Base-by-base conservation (phyloP, 805 yeast species). In the Candida namnaoensis region DNA sequence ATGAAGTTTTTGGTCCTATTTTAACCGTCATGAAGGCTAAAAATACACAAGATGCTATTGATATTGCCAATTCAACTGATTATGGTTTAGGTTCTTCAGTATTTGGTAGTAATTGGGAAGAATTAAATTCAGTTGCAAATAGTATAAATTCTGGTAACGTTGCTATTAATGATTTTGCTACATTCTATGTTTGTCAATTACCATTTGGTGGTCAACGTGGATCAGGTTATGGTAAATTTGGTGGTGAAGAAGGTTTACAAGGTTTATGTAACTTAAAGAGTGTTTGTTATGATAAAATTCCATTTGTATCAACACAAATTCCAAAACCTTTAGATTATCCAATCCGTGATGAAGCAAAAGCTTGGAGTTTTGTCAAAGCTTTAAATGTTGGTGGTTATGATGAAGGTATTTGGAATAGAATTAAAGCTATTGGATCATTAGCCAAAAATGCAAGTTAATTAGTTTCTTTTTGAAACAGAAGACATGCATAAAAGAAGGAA, bases 111-210 rank as follows among this genome's bases (percentile, higher is more conserved):
- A 69, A 74, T 51, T 74, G 75, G 57, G 52, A 59, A 7, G 74
- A 72, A 40, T 74, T 88, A 44, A 76, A 79, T 53, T 63, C 66
- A 38, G 77, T 88, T 28, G 85, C 90, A 11, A 69, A 78, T 50
- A 59, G 64, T 8, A 62, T 93, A 50, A 72, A 78, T 33, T 74
- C 90, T 36, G 99, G 99, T 24, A 93, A 90, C 56, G 95, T 93
- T 38, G 96, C 99, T 8, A 86, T 93, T 47, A 93, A 93, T 61
- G 99, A 93, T 66, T 93, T 93, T 69, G 99, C 98, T 7, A 91
- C 98, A 0, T 93, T 80, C 57, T 88, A 90, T 56, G 87, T 93
- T 32, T 90, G 96, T 50, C 99, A 93, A 64, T 70, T 93, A 51
- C 99, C 99, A 30, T 93, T 93, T 64, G 99, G 99, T 41, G 99